Conservation (phyloP, 2,329 filamentous ascomycete species). For the Dothideomycetidae sp. region DNA sequence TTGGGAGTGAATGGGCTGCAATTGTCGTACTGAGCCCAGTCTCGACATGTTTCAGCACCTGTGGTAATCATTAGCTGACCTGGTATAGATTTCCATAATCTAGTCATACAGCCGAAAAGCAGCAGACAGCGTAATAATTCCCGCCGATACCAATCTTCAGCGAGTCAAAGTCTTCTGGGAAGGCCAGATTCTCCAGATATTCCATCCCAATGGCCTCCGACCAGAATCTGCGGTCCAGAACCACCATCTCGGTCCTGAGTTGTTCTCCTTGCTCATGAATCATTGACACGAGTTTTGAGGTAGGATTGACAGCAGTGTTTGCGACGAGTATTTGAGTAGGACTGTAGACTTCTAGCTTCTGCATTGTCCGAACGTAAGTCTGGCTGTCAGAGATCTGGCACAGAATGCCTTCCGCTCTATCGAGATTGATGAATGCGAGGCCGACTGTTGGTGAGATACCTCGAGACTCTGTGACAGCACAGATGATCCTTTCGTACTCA, state of each 20-base stretch:
- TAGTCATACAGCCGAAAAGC: slow-evolving; percentile 73
- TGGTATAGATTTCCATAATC: too few species aligned
- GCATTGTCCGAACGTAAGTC: slow-evolving; percentile 75
- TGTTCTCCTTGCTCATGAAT: slow-evolving; percentile 57
- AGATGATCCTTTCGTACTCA: slow-evolving; percentile 60
- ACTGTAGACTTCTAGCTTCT: slow-evolving; percentile 69
- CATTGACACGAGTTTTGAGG: slow-evolving; percentile 60
- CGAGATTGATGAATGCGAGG: slow-evolving; percentile 73
- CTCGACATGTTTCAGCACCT: slow-evolving; percentile 75
- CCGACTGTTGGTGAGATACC: slow-evolving; percentile 74
- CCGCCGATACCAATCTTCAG: slow-evolving; percentile 65
- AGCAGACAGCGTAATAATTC: slow-evolving; percentile 77
- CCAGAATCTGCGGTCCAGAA: slow-evolving; percentile 68
- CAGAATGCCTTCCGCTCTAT: slow-evolving; percentile 68
- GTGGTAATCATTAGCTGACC: neutral
- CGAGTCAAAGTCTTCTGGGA: slow-evolving; percentile 63
- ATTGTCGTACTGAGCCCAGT: slow-evolving; percentile 54
- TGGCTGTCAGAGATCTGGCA: slow-evolving; percentile 90
- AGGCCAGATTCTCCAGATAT: slow-evolving; percentile 65
- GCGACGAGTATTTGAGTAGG: slow-evolving; percentile 71
- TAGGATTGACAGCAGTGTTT: slow-evolving; percentile 52
- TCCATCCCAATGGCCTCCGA: slow-evolving; percentile 65
- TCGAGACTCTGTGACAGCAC: slow-evolving; percentile 76
- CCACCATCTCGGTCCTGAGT: slow-evolving; percentile 41
- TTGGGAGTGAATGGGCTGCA: slow-evolving; percentile 62